Percentiles rank a stretch among this genome's conserved stretches.
These are phyloP conservation scores for Fusarium penzigii DNA, from an alignment of 2,329 filamentous ascomycete species.

Conservation along the genomic window DNA sequence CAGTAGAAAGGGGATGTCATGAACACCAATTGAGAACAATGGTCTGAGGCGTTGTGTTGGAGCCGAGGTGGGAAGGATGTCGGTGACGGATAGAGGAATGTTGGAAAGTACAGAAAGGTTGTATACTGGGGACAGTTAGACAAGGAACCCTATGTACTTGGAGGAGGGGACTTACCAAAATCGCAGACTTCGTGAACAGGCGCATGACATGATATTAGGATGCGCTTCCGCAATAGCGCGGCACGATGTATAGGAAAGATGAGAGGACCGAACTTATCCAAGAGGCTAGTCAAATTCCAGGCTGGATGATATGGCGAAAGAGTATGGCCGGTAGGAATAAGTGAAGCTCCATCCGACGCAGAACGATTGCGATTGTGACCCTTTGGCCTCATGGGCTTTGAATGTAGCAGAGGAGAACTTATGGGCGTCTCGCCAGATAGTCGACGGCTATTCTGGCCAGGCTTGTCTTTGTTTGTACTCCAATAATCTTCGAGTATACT, in stretches of 20 bases:
- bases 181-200: slow-evolving; percentile 86
- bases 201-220: slow-evolving; percentile 81
- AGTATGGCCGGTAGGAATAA: slow-evolving; percentile 62
- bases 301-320: slow-evolving; percentile 83
- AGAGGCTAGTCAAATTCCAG: slow-evolving; percentile 73
- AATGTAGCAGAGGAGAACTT: slow-evolving; percentile 48
- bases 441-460: slow-evolving; percentile 34
- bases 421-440: slow-evolving; percentile 49
- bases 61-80: slow-evolving; percentile 65
- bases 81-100: slow-evolving; percentile 72
- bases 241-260: slow-evolving; percentile 90
- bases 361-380: slow-evolving; percentile 59
- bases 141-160: too few species aligned
- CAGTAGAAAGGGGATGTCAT: slow-evolving; percentile 82
- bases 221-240: slow-evolving; percentile 81
- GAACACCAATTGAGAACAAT: slow-evolving; percentile 90
- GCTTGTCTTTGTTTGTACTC: slow-evolving; percentile 52
- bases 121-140: slow-evolving; percentile 65
- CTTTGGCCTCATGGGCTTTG: slow-evolving; percentile 35
- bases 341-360: slow-evolving; percentile 60
- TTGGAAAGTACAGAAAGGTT: slow-evolving; percentile 91
- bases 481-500: slow-evolving; percentile 77
- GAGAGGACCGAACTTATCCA: slow-evolving; percentile 85
- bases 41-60: slow-evolving; percentile 70
- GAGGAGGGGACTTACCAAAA: slow-evolving; percentile 65